Evolutionary conservation across 2,329 filamentous ascomycete species (phyloP).

Genomic region (Dendryphion nanum): DNA sequence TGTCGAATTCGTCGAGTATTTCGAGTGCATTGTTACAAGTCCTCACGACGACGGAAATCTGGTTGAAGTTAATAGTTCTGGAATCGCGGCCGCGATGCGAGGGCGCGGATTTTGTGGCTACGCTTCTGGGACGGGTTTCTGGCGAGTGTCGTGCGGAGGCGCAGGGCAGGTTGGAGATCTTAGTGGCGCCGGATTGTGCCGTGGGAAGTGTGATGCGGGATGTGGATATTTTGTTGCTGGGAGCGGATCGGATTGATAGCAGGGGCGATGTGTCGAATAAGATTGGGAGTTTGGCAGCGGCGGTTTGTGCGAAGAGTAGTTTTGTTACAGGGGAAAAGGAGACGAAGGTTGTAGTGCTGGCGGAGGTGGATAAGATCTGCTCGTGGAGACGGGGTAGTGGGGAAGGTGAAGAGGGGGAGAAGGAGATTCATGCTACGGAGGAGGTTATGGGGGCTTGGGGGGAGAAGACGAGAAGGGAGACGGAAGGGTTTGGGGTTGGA

Average conservation of each 20-base stretch:
- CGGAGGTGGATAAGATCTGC: conserved; percentile 65
- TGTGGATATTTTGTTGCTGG: conserved; percentile 61
- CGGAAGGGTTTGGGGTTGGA: conserved; percentile 20
- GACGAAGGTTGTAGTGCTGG: conserved; percentile 54
- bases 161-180: conserved; percentile 44
- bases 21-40: not conserved
- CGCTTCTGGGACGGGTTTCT: conserved; percentile 26
- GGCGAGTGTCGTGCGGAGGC: not conserved
- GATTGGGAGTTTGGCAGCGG: conserved; percentile 60
- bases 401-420: not conserved
- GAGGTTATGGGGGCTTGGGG: not conserved
- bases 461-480: not conserved
- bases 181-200: conserved; percentile 60
- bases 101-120: conserved; percentile 57
- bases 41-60: not conserved
- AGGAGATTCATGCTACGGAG: not conserved
- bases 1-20: conserved; percentile 2
- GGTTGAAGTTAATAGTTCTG: conserved; percentile 51
- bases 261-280: conserved; percentile 65
- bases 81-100: conserved; percentile 68
- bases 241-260: conserved; percentile 61
- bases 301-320: conserved; percentile 52
- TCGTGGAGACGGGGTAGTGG: conserved; percentile 29
- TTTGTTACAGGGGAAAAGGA: not conserved
- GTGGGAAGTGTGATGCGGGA: conserved; percentile 52